Evolutionary conservation across 2,329 filamentous ascomycete genomes (phyloP).

Genomic region (Fusarium verrucosum): DNA sequence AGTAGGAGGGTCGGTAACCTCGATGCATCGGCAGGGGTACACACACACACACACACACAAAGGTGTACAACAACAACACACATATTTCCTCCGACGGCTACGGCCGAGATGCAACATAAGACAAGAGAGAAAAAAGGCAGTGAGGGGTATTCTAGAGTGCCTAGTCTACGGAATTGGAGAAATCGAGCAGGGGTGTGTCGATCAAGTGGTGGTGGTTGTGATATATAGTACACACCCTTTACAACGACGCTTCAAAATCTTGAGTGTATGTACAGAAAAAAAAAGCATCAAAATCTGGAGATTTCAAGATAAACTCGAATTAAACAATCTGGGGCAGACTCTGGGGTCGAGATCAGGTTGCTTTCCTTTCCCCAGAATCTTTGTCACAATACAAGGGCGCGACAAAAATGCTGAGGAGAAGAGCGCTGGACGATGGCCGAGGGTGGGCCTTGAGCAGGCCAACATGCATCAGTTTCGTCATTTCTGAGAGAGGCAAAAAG

Average conservation of each 20-base stretch:
- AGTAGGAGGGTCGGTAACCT: not conserved
- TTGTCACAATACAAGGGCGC: not conserved
- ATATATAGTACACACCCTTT: not conserved
- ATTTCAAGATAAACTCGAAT: constrained; percentile 27
- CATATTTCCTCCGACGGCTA: constrained; percentile 30
- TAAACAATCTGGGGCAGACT: constrained; percentile 24
- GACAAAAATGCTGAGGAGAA: constrained; percentile 9
- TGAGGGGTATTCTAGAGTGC: constrained; percentile 20
- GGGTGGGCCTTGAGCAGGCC: constrained; percentile 23
- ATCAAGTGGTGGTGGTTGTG: not conserved
- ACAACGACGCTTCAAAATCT: too few relatives aligned
- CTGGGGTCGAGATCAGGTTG: constrained; percentile 33
- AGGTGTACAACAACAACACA: not conserved
- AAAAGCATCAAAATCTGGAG: constrained; percentile 17
- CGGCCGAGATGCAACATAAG: constrained; percentile 33
- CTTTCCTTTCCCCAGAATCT: constrained; percentile 31
- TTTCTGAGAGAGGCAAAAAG: constrained; percentile 6
- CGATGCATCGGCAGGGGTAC: constrained; percentile 1
- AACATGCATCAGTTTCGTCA: constrained; percentile 29
- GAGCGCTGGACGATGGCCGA: constrained; percentile 34
- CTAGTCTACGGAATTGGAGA: constrained; percentile 35
- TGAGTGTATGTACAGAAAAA: too few relatives aligned
- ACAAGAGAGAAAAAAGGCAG: not conserved
- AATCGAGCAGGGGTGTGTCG: constrained; percentile 18
- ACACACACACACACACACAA: not conserved